These are phyloP conservation scores for Agarophyton chilense DNA, from an alignment of 23 red algal genomes.

Conservation along the genomic window DNA sequence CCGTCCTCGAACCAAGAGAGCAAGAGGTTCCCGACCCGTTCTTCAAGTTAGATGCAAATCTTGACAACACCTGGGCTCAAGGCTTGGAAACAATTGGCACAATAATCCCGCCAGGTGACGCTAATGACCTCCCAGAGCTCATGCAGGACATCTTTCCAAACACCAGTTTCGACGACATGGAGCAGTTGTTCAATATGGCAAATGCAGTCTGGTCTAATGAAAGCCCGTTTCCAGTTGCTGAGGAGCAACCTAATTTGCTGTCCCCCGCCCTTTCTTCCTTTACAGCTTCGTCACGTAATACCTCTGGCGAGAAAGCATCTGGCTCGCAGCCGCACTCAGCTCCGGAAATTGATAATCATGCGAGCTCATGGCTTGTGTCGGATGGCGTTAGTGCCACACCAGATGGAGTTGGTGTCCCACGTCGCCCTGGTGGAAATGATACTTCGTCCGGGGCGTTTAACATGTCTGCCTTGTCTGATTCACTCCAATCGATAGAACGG, in stretches of 20 bases:
- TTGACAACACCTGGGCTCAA: conserved; percentile 27
- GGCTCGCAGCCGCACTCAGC: not conserved
- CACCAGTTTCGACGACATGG: conserved; percentile 19
- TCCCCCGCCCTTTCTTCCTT: conserved; percentile 2
- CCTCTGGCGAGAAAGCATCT: not conserved
- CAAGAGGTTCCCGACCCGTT: conserved; percentile 5
- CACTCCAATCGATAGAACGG: conserved; percentile 17
- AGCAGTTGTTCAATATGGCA: not conserved
- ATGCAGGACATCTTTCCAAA: conserved; percentile 41
- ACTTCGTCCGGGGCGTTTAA: conserved; percentile 51
- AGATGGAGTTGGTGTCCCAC: conserved; percentile 54
- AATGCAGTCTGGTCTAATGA: not conserved
- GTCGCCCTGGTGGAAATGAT: conserved; percentile 34
- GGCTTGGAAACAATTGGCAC: conserved; percentile 55
- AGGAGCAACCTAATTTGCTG: not conserved
- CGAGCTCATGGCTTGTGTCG: not conserved
- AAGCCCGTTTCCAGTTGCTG: not conserved
- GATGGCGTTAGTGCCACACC: not conserved
- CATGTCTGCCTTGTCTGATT: conserved; percentile 24
- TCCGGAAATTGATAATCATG: not conserved
- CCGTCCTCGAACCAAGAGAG: not conserved
- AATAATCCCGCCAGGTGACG: conserved; percentile 31
- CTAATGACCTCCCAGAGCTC: conserved; percentile 15
- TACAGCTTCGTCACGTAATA: not conserved
- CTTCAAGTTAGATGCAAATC: not conserved